Evolutionary conservation across 495 filamentous ascomycete species (phyloP).

Genomic region (Tuber brumale): DNA sequence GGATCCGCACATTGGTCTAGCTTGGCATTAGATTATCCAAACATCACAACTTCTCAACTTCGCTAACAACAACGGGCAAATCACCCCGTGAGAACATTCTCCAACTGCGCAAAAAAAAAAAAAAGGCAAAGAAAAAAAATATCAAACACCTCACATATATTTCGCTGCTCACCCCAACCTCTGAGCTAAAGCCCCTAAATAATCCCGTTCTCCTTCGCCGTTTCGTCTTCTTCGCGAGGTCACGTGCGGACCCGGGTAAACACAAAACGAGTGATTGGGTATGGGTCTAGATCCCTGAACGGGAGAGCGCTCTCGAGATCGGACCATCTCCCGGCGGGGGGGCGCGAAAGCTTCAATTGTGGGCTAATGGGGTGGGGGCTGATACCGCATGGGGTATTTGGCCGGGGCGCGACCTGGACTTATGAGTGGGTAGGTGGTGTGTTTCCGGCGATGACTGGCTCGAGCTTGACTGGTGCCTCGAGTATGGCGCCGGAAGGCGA

Average conservation of each 20-base stretch:
- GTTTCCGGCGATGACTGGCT: not conserved
- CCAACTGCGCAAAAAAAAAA: no score
- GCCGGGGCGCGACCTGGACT: not conserved
- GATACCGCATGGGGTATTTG: not conserved
- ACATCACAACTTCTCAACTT: no score
- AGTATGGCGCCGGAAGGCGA: not conserved
- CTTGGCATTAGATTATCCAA: not conserved
- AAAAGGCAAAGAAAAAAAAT: no score
- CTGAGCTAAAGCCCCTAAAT: no score
- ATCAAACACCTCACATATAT: not conserved
- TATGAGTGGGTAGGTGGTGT: not conserved
- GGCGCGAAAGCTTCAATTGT: not conserved
- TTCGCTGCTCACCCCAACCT: not conserved
- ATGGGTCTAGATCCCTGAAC: not conserved
- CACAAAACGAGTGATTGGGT: not conserved
- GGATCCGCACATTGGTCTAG: not conserved
- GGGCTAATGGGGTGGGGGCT: not conserved
- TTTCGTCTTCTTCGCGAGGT: not conserved
- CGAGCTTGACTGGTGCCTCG: not conserved
- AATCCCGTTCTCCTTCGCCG: not conserved
- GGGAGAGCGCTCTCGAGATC: not conserved
- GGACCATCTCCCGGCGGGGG: not conserved
- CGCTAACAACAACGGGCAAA: no score
- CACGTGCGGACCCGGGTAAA: not conserved
- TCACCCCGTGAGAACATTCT: not conserved